Conservation (phyloP, 1,139 yeast species). For the Blastobotrys apis region DNA sequence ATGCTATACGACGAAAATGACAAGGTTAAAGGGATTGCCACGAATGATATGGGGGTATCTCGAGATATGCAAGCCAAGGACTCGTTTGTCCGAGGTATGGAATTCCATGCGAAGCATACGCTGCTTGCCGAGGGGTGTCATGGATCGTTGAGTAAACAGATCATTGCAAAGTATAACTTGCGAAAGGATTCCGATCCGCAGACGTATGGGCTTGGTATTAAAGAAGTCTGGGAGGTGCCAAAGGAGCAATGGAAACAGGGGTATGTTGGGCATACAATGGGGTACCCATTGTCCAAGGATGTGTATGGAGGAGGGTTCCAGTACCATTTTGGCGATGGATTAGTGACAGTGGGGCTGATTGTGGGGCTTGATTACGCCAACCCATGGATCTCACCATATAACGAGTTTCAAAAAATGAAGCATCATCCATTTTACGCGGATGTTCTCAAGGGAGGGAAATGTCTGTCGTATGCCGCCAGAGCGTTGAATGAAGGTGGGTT, state of each 20-base stretch:
- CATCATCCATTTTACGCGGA: conserved; percentile 80
- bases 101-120: conserved; percentile 82
- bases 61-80: conserved; percentile 72
- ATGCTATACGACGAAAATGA: conserved; percentile 57
- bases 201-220: conserved; percentile 91
- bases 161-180: conserved; percentile 61
- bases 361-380: conserved; percentile 89
- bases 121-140: conserved; percentile 96
- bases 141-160: conserved; percentile 82
- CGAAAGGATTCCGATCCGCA: conserved; percentile 68
- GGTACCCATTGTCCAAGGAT: conserved; percentile 70
- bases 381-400: conserved; percentile 92
- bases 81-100: conserved; percentile 92
- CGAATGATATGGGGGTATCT: conserved; percentile 84
- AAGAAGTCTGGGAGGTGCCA: conserved; percentile 95
- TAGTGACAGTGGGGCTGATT: conserved; percentile 86
- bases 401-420: conserved; percentile 92
- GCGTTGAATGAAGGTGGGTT: conserved; percentile 95
- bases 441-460: conserved; percentile 80
- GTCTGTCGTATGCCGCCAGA: conserved; percentile 91
- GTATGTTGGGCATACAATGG: conserved; percentile 80
- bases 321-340: conserved; percentile 92
- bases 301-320: conserved; percentile 96
- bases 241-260: conserved; percentile 81
- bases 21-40: conserved; percentile 81